Conservation (phyloP, 306 rosid genomes). For the Coriaria nepalensis region DNA sequence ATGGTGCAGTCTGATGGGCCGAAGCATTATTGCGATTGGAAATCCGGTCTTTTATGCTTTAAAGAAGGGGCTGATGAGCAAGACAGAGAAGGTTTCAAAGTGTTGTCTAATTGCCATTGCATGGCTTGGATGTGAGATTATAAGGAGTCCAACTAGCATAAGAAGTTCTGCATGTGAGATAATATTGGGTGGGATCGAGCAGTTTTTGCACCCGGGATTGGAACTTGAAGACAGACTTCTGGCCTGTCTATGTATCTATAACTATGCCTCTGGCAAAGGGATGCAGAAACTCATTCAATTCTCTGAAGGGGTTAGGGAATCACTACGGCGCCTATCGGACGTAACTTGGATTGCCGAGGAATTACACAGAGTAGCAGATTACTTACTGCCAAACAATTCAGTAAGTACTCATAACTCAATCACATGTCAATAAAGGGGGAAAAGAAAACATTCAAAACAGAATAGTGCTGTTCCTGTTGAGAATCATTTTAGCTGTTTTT, state of each 20-base stretch:
- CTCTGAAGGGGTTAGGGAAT: constrained; percentile 71
- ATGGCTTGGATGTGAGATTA: constrained; percentile 73
- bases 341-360: constrained; percentile 79
- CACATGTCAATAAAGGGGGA: no score
- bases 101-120: constrained; percentile 50
- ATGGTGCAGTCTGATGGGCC: constrained; percentile 56
- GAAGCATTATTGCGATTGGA: constrained; percentile 36
- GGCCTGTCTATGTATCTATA: constrained; percentile 61
- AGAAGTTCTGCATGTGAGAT: constrained; percentile 50
- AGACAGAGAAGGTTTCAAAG: constrained; percentile 42
- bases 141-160: constrained; percentile 39
- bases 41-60: constrained; percentile 45
- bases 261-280: constrained; percentile 72
- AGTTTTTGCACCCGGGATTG: constrained; percentile 59
- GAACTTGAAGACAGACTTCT: constrained; percentile 69
- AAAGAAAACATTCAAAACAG: no score
- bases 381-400: constrained; percentile 48
- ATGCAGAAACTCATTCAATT: constrained; percentile 57
- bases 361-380: constrained; percentile 56
- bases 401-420: constrained; percentile 32
- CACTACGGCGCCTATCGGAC: constrained; percentile 59
- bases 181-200: constrained; percentile 47
- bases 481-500: constrained; percentile 3
- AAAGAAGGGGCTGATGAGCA: constrained; percentile 49
- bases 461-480: no score